These are phyloP conservation scores for Kwoniella sp. DNA, from an alignment of 768 basidiomycete genomes.

Conservation along the genomic window DNA sequence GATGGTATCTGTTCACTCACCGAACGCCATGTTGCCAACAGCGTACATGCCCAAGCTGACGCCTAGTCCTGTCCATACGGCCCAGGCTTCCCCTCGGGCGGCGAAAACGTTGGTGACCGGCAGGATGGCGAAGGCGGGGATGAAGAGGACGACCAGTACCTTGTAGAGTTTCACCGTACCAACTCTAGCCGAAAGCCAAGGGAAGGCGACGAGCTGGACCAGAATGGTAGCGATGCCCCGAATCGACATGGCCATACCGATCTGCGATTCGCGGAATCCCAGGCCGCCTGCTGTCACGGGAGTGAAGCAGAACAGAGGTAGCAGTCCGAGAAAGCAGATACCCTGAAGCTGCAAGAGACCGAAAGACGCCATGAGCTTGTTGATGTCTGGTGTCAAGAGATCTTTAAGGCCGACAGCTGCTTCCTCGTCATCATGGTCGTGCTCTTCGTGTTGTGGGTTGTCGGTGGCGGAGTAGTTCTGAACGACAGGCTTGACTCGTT, in stretches of 20 bases:
- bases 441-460: neutral
- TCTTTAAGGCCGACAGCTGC: conserved; percentile 8
- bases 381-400: conserved; percentile 31
- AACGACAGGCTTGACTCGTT: conserved; percentile 1
- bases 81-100: conserved; percentile 5
- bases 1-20: conserved; percentile 8
- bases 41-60: conserved; percentile 16
- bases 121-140: conserved; percentile 27
- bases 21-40: conserved; percentile 32
- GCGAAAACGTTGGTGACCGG: conserved; percentile 33
- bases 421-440: conserved; percentile 4
- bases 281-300: conserved; percentile 31
- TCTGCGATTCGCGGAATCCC: conserved; percentile 24
- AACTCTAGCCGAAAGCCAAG: conserved; percentile 22
- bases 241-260: conserved; percentile 32
- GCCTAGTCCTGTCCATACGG: conserved; percentile 29
- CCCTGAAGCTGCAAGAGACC: conserved; percentile 30
- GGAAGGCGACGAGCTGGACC: conserved; percentile 34
- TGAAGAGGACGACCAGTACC: conserved; percentile 26
- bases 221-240: conserved; percentile 27
- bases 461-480: neutral
- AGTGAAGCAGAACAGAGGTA: conserved; percentile 43
- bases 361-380: conserved; percentile 30
- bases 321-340: conserved; percentile 17
- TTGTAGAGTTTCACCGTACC: conserved; percentile 30